Conservation (phyloP, 257 asterid species). For the Gynochthodes officinalis region DNA sequence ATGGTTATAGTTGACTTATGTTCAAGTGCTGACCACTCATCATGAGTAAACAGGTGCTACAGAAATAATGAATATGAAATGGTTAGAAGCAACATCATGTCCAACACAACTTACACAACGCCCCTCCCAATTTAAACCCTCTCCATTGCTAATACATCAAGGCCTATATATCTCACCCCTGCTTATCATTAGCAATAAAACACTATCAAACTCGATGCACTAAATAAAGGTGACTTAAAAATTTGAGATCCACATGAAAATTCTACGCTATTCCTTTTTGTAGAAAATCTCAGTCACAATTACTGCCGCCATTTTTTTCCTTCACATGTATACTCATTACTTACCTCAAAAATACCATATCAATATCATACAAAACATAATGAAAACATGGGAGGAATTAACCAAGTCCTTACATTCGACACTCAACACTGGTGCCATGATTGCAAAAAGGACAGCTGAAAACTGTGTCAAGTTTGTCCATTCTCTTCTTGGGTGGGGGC, state of each 20-base stretch:
- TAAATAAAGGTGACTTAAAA: background rate
- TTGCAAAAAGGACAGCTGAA: conserved; percentile 96
- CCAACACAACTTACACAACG: background rate
- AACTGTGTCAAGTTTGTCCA: conserved; percentile 95
- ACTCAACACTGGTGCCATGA: conserved; percentile 89
- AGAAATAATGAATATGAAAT: background rate
- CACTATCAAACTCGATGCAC: background rate
- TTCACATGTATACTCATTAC: background rate
- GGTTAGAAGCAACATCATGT: background rate
- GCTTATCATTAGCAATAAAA: background rate
- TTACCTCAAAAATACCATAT: background rate
- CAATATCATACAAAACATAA: background rate
- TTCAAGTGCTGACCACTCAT: background rate
- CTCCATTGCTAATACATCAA: too few species aligned
- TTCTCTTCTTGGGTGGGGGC: conserved; percentile 88
- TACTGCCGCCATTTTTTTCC: background rate
- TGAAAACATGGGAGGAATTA: background rate
- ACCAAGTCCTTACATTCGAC: conserved; percentile 57
- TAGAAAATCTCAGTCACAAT: background rate
- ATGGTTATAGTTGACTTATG: background rate
- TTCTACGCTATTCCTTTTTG: background rate
- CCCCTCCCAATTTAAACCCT: background rate
- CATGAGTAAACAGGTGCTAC: background rate
- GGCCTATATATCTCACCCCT: background rate
- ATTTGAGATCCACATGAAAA: background rate